Conservation (phyloP, 441 rosid species). For the Isatis lusitanica region DNA sequence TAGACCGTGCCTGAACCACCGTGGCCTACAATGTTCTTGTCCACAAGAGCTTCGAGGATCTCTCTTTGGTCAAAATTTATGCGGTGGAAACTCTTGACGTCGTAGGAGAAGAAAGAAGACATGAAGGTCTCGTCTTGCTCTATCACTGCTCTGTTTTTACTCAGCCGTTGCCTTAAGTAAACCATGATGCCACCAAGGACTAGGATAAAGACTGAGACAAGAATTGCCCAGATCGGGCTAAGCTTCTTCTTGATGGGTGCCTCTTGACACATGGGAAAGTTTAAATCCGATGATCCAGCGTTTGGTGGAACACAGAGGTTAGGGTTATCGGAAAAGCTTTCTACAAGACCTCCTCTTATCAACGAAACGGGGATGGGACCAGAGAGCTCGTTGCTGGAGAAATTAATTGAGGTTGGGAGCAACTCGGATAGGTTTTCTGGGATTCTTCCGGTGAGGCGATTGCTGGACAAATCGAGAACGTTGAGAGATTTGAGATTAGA, state of each 20-base stretch:
- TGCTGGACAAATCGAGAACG: slow-evolving; percentile 87
- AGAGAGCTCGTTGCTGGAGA: slow-evolving; percentile 73
- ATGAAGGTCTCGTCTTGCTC: slow-evolving; percentile 65
- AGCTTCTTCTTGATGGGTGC: slow-evolving; percentile 47
- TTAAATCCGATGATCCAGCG: slow-evolving; percentile 45
- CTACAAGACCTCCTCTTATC: slow-evolving; percentile 67
- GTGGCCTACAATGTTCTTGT: slow-evolving; percentile 82
- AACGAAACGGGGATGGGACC: slow-evolving; percentile 82
- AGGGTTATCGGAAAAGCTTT: slow-evolving; percentile 85
- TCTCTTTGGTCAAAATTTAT: slow-evolving; percentile 68
- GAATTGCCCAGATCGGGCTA: slow-evolving; percentile 61
- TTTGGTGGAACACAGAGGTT: slow-evolving; percentile 69
- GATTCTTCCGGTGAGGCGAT: slow-evolving; percentile 68
- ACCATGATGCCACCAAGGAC: slow-evolving; percentile 58
- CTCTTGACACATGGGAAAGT: slow-evolving; percentile 62
- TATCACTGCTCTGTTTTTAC: slow-evolving; percentile 46
- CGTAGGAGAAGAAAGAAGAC: slow-evolving; percentile 69
- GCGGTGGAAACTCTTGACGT: slow-evolving; percentile 83
- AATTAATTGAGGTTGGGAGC: slow-evolving; percentile 76
- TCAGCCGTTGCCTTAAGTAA: slow-evolving; percentile 54
- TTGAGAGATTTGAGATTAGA: slow-evolving; percentile 70
- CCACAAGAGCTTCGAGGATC: slow-evolving; percentile 68
- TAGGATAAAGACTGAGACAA: slow-evolving; percentile 51
- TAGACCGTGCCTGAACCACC: slow-evolving; percentile 93
- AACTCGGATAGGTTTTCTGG: slow-evolving; percentile 66